A percentile compares a stretch with the other conserved stretches of the same genome.
Evolutionary conservation across 306 rosid genomes (phyloP).

Genomic region (Cajanus cajan): DNA sequence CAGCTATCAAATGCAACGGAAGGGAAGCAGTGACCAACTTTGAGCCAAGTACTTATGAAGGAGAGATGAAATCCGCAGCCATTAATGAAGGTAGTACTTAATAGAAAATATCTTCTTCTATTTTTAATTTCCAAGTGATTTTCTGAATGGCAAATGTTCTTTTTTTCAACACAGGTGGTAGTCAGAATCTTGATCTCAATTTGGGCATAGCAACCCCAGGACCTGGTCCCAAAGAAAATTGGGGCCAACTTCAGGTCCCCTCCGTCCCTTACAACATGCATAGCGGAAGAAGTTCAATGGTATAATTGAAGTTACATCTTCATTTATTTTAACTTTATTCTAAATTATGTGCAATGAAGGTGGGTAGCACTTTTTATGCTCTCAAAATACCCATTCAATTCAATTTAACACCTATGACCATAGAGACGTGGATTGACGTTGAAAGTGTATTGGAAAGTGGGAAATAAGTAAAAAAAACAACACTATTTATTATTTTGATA

Average conservation of each 20-base stretch:
- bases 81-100: slow-evolving; percentile 53
- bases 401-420: neutral
- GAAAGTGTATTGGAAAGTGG: neutral
- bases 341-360: neutral
- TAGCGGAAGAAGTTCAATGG: slow-evolving; percentile 54
- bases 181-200: slow-evolving; percentile 83
- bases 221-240: slow-evolving; percentile 41
- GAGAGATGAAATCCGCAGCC: slow-evolving; percentile 55
- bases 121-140: neutral
- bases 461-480: neutral
- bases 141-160: neutral
- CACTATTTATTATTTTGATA: neutral
- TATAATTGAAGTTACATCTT: slow-evolving; percentile 32
- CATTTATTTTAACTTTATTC: slow-evolving; percentile 17
- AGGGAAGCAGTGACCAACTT: slow-evolving; percentile 98
- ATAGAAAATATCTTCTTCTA: neutral
- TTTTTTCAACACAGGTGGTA: slow-evolving; percentile 45
- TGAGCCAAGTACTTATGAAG: slow-evolving; percentile 80
- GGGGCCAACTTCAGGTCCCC: slow-evolving; percentile 48
- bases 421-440: neutral
- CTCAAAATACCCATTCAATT: neutral
- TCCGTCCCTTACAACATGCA: slow-evolving; percentile 43
- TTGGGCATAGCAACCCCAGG: slow-evolving; percentile 77
- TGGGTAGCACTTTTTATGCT: neutral
- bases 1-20: slow-evolving; percentile 93